Evolutionary conservation across 768 basidiomycete species (phyloP).

Genomic region (Amanita subjunquillea): DNA sequence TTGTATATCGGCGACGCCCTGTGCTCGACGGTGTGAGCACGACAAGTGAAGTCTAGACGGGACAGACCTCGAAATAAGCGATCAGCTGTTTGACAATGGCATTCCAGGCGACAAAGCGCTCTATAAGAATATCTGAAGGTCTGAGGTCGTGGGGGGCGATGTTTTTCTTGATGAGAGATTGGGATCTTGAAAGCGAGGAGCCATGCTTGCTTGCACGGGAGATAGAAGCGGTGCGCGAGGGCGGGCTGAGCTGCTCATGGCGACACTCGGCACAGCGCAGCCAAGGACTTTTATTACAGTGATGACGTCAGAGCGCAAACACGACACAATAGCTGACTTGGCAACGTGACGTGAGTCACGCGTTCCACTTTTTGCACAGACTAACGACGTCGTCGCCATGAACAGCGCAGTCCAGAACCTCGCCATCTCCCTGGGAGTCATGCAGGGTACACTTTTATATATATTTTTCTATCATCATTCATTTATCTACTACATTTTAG

Average conservation of each 20-base stretch:
- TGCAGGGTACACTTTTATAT: constrained; percentile 55
- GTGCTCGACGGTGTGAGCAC: background rate
- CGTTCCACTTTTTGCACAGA: background rate
- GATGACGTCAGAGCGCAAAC: constrained; percentile 4
- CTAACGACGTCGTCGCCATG: constrained; percentile 32
- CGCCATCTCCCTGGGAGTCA: constrained; percentile 82
- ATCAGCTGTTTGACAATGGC: constrained; percentile 93
- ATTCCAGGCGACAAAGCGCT: constrained; percentile 92
- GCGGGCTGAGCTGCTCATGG: constrained; percentile 23
- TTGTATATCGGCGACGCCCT: constrained; percentile 75
- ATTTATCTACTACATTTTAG: constrained; percentile 23
- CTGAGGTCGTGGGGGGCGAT: constrained; percentile 82
- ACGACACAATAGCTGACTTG: background rate
- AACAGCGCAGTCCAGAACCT: constrained; percentile 74
- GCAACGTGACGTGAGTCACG: constrained; percentile 2
- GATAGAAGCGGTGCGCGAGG: constrained; percentile 65
- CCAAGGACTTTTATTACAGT: constrained; percentile 1
- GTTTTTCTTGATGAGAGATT: constrained; percentile 92
- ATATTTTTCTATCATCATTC: background rate
- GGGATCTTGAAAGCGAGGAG: constrained; percentile 68
- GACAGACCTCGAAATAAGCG: constrained; percentile 68
- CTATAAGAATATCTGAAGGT: constrained; percentile 94
- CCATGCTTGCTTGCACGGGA: constrained; percentile 55
- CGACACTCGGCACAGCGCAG: constrained; percentile 16
- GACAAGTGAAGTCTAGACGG: background rate